phyloP scores from a whole-genome alignment of 495 filamentous ascomycete genomes.

The Trichocladium uniseriatum region DNA sequence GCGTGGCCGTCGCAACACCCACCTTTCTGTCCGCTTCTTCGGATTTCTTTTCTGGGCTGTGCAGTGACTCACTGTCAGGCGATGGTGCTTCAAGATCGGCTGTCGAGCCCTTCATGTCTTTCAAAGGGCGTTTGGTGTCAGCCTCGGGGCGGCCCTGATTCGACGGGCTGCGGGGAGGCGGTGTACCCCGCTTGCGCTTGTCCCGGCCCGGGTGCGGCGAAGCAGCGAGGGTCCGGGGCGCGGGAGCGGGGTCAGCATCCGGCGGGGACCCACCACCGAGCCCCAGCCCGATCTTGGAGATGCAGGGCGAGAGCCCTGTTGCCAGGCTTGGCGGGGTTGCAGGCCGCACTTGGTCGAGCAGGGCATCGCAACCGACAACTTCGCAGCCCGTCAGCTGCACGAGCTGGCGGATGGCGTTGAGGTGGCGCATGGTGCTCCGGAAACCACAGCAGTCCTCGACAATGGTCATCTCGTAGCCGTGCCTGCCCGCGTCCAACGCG shows the following conservation, averaged over 20 bases:
- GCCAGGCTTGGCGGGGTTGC: conserved; percentile 6
- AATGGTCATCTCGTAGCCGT: conserved; percentile 77
- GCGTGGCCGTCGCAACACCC: background rate
- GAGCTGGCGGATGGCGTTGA: conserved; percentile 68
- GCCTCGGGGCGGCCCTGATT: background rate
- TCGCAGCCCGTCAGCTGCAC: conserved; percentile 65
- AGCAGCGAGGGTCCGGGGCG: background rate
- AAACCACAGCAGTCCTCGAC: conserved; percentile 88
- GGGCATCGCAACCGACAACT: conserved; percentile 47
- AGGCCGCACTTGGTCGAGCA: conserved; percentile 37
- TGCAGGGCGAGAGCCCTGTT: conserved; percentile 23
- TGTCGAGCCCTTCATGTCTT: conserved; percentile 8
- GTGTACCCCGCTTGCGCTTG: background rate
- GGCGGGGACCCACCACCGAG: conserved; percentile 2
- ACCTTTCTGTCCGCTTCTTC: conserved; percentile 14
- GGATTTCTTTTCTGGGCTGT: background rate
- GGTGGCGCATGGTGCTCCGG: conserved; percentile 60
- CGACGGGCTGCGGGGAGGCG: background rate
- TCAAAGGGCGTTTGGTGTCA: conserved; percentile 1
- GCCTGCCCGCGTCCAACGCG: conserved; percentile 76
- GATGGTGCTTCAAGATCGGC: conserved; percentile 5
- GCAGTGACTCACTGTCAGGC: conserved; percentile 9
- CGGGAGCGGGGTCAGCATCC: background rate
- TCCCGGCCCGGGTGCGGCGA: conserved; percentile 5
- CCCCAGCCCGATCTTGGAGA: conserved; percentile 21